A percentile compares a stretch with the other conserved stretches of the same genome.
Evolutionary conservation across 1,284 basidiomycete genomes (phyloP).

Genomic region (Somion occarium): DNA sequence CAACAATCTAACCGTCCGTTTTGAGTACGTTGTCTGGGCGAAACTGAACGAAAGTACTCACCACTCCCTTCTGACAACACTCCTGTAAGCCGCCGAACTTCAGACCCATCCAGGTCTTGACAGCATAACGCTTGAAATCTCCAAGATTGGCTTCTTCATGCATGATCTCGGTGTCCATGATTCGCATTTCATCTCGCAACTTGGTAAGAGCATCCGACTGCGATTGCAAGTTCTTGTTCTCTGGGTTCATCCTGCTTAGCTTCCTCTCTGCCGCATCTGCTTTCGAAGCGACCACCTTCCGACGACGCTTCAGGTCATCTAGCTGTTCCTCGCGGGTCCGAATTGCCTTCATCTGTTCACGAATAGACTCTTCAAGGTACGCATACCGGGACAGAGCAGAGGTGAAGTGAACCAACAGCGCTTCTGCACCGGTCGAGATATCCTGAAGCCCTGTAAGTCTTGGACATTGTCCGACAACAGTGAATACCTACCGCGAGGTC

Average conservation of each 20-base stretch:
- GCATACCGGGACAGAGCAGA: constrained; percentile 72
- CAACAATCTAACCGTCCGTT: constrained; percentile 56
- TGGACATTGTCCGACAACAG: constrained; percentile 1
- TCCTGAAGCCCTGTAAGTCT: constrained; percentile 45
- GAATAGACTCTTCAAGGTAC: constrained; percentile 67
- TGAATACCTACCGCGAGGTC: constrained; percentile 66
- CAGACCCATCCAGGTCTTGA: constrained; percentile 72
- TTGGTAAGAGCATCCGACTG: constrained; percentile 77
- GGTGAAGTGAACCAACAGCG: constrained; percentile 68
- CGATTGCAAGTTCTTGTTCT: constrained; percentile 79
- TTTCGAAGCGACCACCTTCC: constrained; percentile 63
- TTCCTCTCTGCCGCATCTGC: constrained; percentile 90
- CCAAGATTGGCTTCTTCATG: constrained; percentile 78
- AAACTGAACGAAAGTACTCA: constrained; percentile 26
- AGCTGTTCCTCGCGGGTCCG: constrained; percentile 83
- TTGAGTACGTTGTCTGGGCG: constrained; percentile 7
- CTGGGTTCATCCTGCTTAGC: constrained; percentile 85
- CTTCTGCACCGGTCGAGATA: constrained; percentile 67
- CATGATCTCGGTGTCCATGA: constrained; percentile 81
- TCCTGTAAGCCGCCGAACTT: constrained; percentile 90
- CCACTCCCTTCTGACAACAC: constrained; percentile 79
- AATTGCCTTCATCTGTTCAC: constrained; percentile 74
- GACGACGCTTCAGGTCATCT: constrained; percentile 70
- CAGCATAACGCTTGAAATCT: constrained; percentile 78
- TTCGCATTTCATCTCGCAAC: constrained; percentile 75